Conservation (phyloP, 768 basidiomycete genomes). For the Pholiota conissans region DNA sequence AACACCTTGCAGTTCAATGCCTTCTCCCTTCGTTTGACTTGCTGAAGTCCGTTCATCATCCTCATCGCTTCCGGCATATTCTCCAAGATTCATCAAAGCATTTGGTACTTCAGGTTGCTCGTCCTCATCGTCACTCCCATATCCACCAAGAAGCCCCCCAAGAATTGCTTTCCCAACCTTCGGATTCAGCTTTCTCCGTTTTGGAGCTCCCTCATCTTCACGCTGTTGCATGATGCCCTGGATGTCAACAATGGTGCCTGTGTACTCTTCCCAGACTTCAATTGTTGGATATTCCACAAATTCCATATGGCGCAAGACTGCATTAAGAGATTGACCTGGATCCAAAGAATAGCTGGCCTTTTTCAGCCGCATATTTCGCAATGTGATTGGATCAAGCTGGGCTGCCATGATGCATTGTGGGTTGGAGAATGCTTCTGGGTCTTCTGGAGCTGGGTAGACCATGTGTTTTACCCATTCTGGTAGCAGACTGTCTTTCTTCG, state of each 20-base stretch:
- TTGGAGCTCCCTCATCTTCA: constrained; percentile 38
- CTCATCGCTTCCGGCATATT: constrained; percentile 52
- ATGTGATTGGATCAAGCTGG: constrained; percentile 31
- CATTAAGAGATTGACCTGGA: constrained; percentile 42
- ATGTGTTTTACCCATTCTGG: constrained; percentile 61
- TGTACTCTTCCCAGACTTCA: constrained; percentile 74
- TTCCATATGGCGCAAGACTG: constrained; percentile 53
- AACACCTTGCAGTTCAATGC: constrained; percentile 20
- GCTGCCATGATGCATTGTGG: constrained; percentile 67
- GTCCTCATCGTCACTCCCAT: constrained; percentile 49
- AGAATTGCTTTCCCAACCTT: constrained; percentile 57
- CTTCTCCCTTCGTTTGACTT: not conserved
- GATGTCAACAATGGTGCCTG: constrained; percentile 57
- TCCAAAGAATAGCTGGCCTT: constrained; percentile 60
- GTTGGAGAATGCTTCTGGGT: constrained; percentile 51
- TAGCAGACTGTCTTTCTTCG: constrained; percentile 43
- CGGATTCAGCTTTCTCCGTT: constrained; percentile 57
- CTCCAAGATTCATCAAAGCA: constrained; percentile 40
- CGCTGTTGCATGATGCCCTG: constrained; percentile 42
- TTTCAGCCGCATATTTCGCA: constrained; percentile 21
- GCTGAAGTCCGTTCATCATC: constrained; percentile 19
- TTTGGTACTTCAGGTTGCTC: constrained; percentile 22
- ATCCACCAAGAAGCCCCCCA: constrained; percentile 36
- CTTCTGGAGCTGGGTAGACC: constrained; percentile 52
- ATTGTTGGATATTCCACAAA: constrained; percentile 88